Evolutionary conservation across 148 eudicot species (phyloP).

Genomic region (Vaccinium macrocarpon): DNA sequence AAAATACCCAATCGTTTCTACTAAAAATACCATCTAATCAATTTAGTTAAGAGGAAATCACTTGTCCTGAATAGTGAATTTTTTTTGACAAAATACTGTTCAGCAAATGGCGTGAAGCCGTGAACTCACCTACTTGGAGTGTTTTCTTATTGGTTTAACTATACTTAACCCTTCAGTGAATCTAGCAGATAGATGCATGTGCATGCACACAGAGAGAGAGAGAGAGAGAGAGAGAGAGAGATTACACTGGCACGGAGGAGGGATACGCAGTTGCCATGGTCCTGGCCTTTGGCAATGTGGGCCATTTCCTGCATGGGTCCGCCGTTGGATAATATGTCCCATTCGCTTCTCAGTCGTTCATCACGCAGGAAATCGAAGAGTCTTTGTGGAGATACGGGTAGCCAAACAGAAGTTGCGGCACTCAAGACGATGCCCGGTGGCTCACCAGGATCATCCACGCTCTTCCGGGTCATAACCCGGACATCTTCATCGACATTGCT

Average conservation of each 20-base stretch:
- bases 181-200: neutral
- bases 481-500: slow-evolving; percentile 74
- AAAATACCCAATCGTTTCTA: too few relatives aligned
- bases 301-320: slow-evolving; percentile 99
- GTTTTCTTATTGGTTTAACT: neutral
- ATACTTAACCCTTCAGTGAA: neutral
- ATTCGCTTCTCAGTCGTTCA: slow-evolving; percentile 75
- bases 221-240: slow-evolving; percentile 12
- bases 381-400: slow-evolving; percentile 77
- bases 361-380: slow-evolving; percentile 85
- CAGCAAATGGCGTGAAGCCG: too few relatives aligned
- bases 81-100: too few relatives aligned
- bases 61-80: too few relatives aligned
- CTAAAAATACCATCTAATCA: too few relatives aligned
- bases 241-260: slow-evolving; percentile 87
- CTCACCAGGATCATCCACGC: slow-evolving; percentile 91
- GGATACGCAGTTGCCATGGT: slow-evolving; percentile 90
- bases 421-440: slow-evolving; percentile 85
- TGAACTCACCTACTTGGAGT: neutral
- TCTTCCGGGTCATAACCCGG: slow-evolving; percentile 87
- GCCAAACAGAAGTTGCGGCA: slow-evolving; percentile 92
- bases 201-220: neutral
- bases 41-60: too few relatives aligned
- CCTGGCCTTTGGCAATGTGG: slow-evolving; percentile 89
- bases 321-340: slow-evolving; percentile 93